These are phyloP conservation scores for Bondarzewia mesenterica DNA, from an alignment of 1,284 basidiomycete genomes.

Conservation along the genomic window DNA sequence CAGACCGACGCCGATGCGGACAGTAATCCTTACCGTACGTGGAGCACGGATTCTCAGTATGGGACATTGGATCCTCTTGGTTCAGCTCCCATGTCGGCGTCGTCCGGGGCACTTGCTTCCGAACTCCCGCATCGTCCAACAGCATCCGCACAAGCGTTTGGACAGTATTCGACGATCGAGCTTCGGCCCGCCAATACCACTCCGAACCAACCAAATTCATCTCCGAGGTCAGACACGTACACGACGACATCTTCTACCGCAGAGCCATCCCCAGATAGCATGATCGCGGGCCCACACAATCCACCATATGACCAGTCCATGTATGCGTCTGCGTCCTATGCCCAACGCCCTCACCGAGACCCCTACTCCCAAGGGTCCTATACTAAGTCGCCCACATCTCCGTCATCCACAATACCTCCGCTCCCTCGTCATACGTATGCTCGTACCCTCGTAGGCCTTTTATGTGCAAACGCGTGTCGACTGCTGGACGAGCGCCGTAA, in stretches of 20 bases:
- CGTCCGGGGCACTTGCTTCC: not conserved
- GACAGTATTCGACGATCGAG: not conserved
- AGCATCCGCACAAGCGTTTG: not conserved
- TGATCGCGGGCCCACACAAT: conserved; percentile 5
- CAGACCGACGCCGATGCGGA: not conserved
- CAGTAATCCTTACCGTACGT: conserved; percentile 2
- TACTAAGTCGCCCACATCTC: conserved; percentile 24
- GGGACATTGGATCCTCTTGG: conserved; percentile 1
- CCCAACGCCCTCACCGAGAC: conserved; percentile 23
- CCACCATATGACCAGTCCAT: conserved; percentile 22
- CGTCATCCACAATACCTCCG: conserved; percentile 29
- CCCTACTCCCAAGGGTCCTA: conserved; percentile 17
- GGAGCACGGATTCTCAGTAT: conserved; percentile 6
- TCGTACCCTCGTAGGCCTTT: conserved; percentile 80
- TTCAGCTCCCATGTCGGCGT: conserved; percentile 1
- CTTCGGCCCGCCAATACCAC: not conserved
- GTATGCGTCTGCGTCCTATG: conserved; percentile 29
- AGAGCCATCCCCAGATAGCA: not conserved
- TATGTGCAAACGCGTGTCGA: conserved; percentile 78
- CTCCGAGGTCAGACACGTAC: conserved; percentile 13
- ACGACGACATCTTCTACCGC: conserved; percentile 2
- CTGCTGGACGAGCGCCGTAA: conserved; percentile 77
- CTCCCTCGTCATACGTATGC: conserved; percentile 65
- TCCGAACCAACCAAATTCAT: not conserved
- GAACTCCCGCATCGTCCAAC: not conserved